A percentile compares a stretch with the other conserved stretches of the same genome.
Evolutionary conservation across 768 basidiomycete species (phyloP).

Genomic region (Boletellus sp.): DNA sequence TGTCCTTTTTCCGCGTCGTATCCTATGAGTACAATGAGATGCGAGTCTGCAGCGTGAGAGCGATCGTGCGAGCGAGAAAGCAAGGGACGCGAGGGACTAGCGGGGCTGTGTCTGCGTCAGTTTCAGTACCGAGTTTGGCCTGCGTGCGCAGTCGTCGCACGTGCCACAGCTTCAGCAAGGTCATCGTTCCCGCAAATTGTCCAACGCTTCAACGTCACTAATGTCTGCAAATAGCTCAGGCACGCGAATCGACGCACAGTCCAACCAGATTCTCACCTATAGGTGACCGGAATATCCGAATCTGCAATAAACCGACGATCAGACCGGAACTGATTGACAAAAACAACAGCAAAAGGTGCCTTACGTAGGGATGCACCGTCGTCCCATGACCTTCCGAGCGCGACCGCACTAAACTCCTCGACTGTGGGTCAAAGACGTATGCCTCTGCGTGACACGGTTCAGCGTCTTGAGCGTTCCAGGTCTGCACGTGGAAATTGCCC

Average conservation of each 20-base stretch:
- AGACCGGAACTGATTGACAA: conserved; percentile 1
- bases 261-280: conserved; percentile 24
- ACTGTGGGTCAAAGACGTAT: conserved; percentile 28
- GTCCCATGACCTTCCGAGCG: conserved; percentile 27
- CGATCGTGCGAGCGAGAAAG: conserved; percentile 6
- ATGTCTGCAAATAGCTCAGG: conserved; percentile 22
- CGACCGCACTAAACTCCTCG: conserved; percentile 27
- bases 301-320: conserved; percentile 8
- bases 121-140: neutral
- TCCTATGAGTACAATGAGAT: conserved; percentile 26
- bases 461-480: conserved; percentile 15
- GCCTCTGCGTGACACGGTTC: conserved; percentile 16
- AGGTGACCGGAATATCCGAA: conserved; percentile 30
- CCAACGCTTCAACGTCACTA: conserved; percentile 25
- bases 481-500: conserved; percentile 23
- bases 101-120: neutral
- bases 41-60: conserved; percentile 15
- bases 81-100: neutral
- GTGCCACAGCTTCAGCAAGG: neutral
- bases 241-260: neutral
- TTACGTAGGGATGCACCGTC: conserved; percentile 30
- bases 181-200: conserved; percentile 21
- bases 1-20: conserved; percentile 4
- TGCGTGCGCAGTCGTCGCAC: neutral
- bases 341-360: neutral